Evolutionary conservation across 2,329 filamentous ascomycete genomes (phyloP).

Genomic region (Monilinia fructigena): DNA sequence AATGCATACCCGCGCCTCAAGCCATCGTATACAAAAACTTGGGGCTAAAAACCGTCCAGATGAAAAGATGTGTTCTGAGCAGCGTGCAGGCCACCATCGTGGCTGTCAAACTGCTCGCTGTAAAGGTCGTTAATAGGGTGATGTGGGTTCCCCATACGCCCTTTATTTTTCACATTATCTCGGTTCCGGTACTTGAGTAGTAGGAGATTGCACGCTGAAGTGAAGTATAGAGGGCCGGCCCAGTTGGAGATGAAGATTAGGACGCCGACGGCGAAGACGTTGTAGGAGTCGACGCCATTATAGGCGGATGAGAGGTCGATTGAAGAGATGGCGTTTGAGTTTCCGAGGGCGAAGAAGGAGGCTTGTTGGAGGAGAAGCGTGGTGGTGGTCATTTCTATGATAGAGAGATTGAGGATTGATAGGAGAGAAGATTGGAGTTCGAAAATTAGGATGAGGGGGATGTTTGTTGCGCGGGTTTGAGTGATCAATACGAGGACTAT

Average conservation of each 20-base stretch:
- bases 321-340: slow-evolving; percentile 93
- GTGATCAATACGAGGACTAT: slow-evolving; percentile 79
- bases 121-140: slow-evolving; percentile 67
- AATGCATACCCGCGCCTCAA: slow-evolving; percentile 82
- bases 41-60: slow-evolving; percentile 98
- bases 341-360: slow-evolving; percentile 86
- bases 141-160: slow-evolving; percentile 50
- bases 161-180: slow-evolving; percentile 21
- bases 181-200: slow-evolving; percentile 44
- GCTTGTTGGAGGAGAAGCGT: slow-evolving; percentile 75
- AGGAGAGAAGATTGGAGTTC: slow-evolving; percentile 59
- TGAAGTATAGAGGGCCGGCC: slow-evolving; percentile 89
- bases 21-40: slow-evolving; percentile 92
- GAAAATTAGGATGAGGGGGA: slow-evolving; percentile 80
- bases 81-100: slow-evolving; percentile 88
- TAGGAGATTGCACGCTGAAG: slow-evolving; percentile 61
- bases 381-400: slow-evolving; percentile 63
- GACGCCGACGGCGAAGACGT: slow-evolving; percentile 73
- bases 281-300: slow-evolving; percentile 84
- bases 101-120: slow-evolving; percentile 60
- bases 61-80: slow-evolving; percentile 86
- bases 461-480: slow-evolving; percentile 80
- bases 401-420: slow-evolving; percentile 48
- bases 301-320: slow-evolving; percentile 93
- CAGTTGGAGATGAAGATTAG: slow-evolving; percentile 89